Evolutionary conservation across 768 basidiomycete genomes (phyloP).

Genomic region (Boletus subcaerulescens): DNA sequence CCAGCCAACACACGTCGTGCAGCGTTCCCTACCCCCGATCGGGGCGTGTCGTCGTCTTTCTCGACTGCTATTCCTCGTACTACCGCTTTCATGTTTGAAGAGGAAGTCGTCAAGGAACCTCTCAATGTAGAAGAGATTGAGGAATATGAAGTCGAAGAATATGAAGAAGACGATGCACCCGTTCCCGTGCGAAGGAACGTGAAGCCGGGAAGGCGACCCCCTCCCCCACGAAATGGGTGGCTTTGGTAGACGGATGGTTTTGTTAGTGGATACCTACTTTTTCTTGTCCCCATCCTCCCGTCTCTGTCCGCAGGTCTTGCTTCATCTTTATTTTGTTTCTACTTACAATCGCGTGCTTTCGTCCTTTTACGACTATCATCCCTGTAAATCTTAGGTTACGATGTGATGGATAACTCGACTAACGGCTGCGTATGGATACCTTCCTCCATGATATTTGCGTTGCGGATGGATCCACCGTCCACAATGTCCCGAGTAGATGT

Average conservation of each 20-base stretch:
- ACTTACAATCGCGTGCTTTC: conserved; percentile 4
- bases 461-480: conserved; percentile 4
- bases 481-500: conserved; percentile 12
- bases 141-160: conserved; percentile 37
- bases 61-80: conserved; percentile 69
- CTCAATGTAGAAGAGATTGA: conserved; percentile 37
- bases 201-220: conserved; percentile 45
- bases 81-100: conserved; percentile 66
- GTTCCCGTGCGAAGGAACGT: conserved; percentile 41
- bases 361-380: conserved; percentile 6
- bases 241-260: conserved; percentile 45
- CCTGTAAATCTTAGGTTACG: conserved; percentile 17
- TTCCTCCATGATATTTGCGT: conserved; percentile 2
- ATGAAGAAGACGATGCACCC: conserved; percentile 43
- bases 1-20: conserved; percentile 78
- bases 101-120: conserved; percentile 44
- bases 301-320: conserved; percentile 11
- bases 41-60: conserved; percentile 49
- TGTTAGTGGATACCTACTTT: conserved; percentile 35
- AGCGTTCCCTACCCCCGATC: conserved; percentile 66
- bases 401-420: conserved; percentile 27
- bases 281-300: conserved; percentile 24
- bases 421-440: conserved; percentile 20
- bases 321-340: conserved; percentile 15
- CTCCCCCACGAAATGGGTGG: conserved; percentile 50